Percentiles rank a stretch among this genome's conserved stretches.
Evolutionary conservation across 371 early-diverging fungal genomes (phyloP).

Genomic region (Mycotypha africana): DNA sequence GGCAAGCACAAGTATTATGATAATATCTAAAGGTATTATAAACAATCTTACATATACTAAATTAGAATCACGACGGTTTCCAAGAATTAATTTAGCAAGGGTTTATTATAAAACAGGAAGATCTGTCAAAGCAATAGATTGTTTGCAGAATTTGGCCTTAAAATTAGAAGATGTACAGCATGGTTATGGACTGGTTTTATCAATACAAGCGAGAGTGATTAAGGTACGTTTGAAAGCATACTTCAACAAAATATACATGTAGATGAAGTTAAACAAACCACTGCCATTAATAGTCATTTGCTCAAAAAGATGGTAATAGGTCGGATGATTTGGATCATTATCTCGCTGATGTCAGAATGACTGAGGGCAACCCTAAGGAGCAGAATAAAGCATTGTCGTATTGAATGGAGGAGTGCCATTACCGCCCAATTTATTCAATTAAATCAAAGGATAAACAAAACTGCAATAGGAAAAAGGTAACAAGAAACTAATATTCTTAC

Average conservation of each 20-base stretch:
- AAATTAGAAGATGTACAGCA: constrained; percentile 26
- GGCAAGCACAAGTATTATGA: constrained; percentile 27
- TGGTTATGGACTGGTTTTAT: constrained; percentile 54
- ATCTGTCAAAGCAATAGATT: constrained; percentile 28
- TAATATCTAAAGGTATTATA: not conserved
- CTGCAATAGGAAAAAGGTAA: too few species aligned
- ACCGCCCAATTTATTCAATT: constrained; percentile 56
- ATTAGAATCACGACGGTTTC: constrained; percentile 19
- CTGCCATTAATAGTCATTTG: too few species aligned
- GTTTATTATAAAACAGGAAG: constrained; percentile 29
- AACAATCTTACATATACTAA: not conserved
- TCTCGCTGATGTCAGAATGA: constrained; percentile 41
- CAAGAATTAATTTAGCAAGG: constrained; percentile 36
- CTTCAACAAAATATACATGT: too few species aligned
- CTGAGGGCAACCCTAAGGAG: constrained; percentile 39
- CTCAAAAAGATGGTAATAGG: too few species aligned
- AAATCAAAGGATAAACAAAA: too few species aligned
- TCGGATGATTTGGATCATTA: constrained; percentile 50
- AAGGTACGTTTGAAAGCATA: too few species aligned
- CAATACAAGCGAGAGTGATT: constrained; percentile 45
- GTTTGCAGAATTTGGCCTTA: constrained; percentile 26
- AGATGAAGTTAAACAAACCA: too few species aligned
- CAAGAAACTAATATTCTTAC: too few species aligned
- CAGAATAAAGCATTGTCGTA: constrained; percentile 46
- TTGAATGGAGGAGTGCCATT: constrained; percentile 69